Evolutionary conservation across 2,329 filamentous ascomycete species (phyloP), one percentile per base, ranked within the genome.

Genomic region (Pezicula radicicola): DNA sequence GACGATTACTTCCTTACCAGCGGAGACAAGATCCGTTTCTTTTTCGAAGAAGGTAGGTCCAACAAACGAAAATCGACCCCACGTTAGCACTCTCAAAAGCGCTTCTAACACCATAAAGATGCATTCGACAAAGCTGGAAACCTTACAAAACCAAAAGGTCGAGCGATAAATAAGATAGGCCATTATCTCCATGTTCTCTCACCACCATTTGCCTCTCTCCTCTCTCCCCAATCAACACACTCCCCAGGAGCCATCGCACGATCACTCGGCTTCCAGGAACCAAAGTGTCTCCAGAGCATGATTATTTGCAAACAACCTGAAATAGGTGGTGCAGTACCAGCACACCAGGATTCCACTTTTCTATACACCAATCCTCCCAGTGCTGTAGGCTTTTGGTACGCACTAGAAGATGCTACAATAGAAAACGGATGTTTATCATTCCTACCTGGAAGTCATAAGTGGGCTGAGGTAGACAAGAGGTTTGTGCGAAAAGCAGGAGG

Each of bases 231-330:
- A 77, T 78, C 62, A 4, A 51, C 50, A 1, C 59, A 66, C 45
- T 61, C 60, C 15, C 64, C 66, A 2, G 59, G 63, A 4, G 66
- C 70, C 42, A 68, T 75, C 13, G 68, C 69, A 0, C 76, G 83
- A 37, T 81, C 79, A 12, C 67, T 72, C 40, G 69, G 70, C 1
- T 70, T 65, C 70, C 36, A 69, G 68, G 53, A 87, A 83, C 68
- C 77, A 70, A 55, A 57, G 47, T 82, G 79, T 54, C 76, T 99
- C 48, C 94, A 99, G 76, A 94, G 88, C 68, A 99, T 99, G 94
- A 80, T 97, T 27, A 97, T 99, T 62, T 97, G 91, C 81, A 99
- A 99, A 71, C 93, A 97, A 73, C 92, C 94, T 19, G 90, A 95
- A 72, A 97, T 97, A 49, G 94, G 94, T 27, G 93, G 89, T 19